Conservation (phyloP, 805 yeast genomes). For the Candida anglica region DNA sequence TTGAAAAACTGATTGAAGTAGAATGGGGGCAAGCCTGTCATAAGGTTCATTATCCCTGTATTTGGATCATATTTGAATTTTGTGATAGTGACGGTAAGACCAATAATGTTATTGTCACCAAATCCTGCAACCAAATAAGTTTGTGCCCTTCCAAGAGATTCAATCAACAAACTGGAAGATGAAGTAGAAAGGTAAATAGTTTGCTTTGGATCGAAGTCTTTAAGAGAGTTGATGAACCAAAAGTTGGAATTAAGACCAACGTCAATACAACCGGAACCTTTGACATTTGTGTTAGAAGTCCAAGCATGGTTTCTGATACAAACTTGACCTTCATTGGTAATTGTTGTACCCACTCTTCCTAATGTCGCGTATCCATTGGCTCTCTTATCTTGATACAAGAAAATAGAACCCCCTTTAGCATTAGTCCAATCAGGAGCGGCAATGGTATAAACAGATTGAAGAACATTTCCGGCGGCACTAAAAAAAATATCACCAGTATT, state of each 20-base stretch:
- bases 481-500: conserved; percentile 15
- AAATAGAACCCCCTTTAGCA: conserved; percentile 10
- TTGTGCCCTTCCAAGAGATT: conserved; percentile 9
- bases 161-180: conserved; percentile 9
- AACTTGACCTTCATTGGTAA: conserved; percentile 11
- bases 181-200: conserved; percentile 10
- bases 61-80: neutral
- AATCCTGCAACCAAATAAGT: conserved; percentile 19
- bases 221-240: conserved; percentile 10
- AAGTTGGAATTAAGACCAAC: conserved; percentile 9
- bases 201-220: conserved; percentile 11
- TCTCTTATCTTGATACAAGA: conserved; percentile 8
- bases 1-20: conserved; percentile 1
- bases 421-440: conserved; percentile 11
- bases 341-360: conserved; percentile 5
- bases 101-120: conserved; percentile 19
- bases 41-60: conserved; percentile 6
- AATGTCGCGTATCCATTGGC: conserved; percentile 8
- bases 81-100: conserved; percentile 3
- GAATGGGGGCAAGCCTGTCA: conserved; percentile 1
- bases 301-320: conserved; percentile 12
- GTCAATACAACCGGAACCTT: conserved; percentile 17
- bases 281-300: conserved; percentile 11
- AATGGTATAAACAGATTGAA: conserved; percentile 1
- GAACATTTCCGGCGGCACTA: conserved; percentile 8